Base-by-base conservation (phyloP, 2,329 filamentous ascomycete genomes). In the Diaporthe batatas region DNA sequence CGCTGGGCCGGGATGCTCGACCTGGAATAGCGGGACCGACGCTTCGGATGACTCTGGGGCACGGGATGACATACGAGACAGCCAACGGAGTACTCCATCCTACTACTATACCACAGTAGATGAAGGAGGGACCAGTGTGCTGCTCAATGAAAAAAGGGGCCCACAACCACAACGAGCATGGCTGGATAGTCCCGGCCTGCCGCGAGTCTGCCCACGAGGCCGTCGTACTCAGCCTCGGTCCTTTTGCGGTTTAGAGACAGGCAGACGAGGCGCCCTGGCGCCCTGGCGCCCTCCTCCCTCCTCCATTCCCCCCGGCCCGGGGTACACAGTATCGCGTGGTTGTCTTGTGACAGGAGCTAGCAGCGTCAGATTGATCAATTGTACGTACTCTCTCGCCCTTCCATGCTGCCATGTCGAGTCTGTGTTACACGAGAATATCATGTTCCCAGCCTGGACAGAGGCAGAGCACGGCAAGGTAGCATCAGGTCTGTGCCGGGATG, bases 131-230 rank as follows among this genome's bases (percentile, higher is more conserved):
- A 53, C 62, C 47, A 39, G 47, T 4, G 29, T 67, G 32, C 62
- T 53, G 21, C 44, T 49, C 21, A 49, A 49, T 49, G 3, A 39
- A 53, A 44, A 23, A 67, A 67, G 62, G 62, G 62, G 32, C 1
- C 62, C 47, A n/a, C n/a, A n/a, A n/a, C n/a, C n/a, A 53, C n/a
- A n/a, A 51, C 32, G 32, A 32, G 32, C 68, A 36, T 29, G 53
- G 54, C 47, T 59, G 51, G 53, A 68, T 39, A 42, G 64, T 68
- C 51, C 70, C 47, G 54, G 65, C 70, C 64, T 49, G 65, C 65
- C 65, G 69, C 70, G 70, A 70, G 29, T 44, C 14, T 36, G 23
- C n/a, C 39, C 59, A 49, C 62, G 62, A 67, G 62, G 62, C 62
- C 29, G 62, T 67, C 7, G 14, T 39, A 32, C 47, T 39, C n/a